Conservation (phyloP, 345 rosid species). For the Eucalyptus coolabah region DNA sequence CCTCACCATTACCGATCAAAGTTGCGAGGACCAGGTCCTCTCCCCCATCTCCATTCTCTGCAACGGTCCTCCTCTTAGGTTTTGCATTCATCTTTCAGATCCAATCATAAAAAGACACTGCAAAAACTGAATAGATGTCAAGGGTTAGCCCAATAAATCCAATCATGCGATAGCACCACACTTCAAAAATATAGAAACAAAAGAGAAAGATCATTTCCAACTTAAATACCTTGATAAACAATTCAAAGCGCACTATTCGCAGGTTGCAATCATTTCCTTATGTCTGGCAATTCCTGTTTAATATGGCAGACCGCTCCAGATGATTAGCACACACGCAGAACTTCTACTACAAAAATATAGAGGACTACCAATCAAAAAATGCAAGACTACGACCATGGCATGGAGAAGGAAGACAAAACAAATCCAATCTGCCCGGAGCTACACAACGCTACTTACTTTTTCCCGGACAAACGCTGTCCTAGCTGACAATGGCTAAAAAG, state of each 20-base stretch:
- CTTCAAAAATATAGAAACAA: background rate
- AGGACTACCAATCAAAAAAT: background rate
- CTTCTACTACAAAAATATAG: background rate
- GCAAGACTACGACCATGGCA: background rate
- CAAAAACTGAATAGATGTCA: background rate
- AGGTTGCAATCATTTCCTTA: background rate
- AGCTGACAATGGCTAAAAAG: background rate
- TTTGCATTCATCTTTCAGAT: slow-evolving; percentile 54
- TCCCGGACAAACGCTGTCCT: background rate
- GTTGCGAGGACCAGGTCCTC: slow-evolving; percentile 83
- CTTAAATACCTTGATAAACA: background rate
- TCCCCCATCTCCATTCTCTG: slow-evolving; percentile 79
- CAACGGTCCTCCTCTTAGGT: slow-evolving; percentile 60
- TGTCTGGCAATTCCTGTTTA: background rate
- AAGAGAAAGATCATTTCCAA: background rate
- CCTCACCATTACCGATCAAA: slow-evolving; percentile 84
- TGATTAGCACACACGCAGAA: background rate
- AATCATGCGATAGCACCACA: background rate
- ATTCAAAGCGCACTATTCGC: background rate
- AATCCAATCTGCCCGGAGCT: background rate
- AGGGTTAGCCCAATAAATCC: background rate
- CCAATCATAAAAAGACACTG: slow-evolving; percentile 1
- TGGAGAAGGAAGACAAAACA: background rate
- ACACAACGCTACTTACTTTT: background rate
- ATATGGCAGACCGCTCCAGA: background rate